Percentiles rank a stretch among this genome's conserved stretches.
These are phyloP conservation scores for Rhipidocladum racemiflorum DNA, from an alignment of 176 grass and related monocot genomes.

Conservation along the genomic window DNA sequence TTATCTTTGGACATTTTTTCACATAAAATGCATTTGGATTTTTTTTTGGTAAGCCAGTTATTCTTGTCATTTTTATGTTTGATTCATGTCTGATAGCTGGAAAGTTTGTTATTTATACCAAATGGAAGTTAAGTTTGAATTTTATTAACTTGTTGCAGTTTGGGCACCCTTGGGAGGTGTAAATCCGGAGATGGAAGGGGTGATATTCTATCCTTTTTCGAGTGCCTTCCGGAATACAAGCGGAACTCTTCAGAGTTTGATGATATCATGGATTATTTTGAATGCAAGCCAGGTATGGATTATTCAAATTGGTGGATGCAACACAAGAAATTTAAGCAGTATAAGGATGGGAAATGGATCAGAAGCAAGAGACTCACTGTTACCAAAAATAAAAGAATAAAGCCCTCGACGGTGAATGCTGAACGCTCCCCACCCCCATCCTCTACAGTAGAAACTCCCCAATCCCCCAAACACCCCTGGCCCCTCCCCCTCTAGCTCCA, in stretches of 20 bases:
- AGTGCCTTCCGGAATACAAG: background rate
- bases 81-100: background rate
- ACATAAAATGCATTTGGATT: background rate
- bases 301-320: constrained; percentile 27
- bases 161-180: background rate
- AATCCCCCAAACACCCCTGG: background rate
- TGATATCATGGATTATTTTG: constrained; percentile 49
- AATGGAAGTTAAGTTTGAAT: constrained; percentile 18
- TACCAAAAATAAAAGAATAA: constrained; percentile 1
- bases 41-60: background rate
- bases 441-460: background rate
- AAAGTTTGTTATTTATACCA: background rate
- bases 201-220: constrained; percentile 14
- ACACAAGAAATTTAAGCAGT: constrained; percentile 29
- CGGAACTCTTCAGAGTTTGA: background rate
- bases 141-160: constrained; percentile 21
- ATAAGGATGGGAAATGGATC: constrained; percentile 1
- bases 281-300: constrained; percentile 34
- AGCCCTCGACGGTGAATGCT: background rate
- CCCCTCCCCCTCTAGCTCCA: background rate
- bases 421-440: too few species aligned
- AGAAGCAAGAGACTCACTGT: background rate
- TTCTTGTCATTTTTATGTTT: background rate
- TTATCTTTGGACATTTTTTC: background rate
- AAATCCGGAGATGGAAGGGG: background rate